Evolutionary conservation across 495 filamentous ascomycete genomes (phyloP), one percentile per base, ranked within the genome.

Genomic region (Penicillium paradoxum): DNA sequence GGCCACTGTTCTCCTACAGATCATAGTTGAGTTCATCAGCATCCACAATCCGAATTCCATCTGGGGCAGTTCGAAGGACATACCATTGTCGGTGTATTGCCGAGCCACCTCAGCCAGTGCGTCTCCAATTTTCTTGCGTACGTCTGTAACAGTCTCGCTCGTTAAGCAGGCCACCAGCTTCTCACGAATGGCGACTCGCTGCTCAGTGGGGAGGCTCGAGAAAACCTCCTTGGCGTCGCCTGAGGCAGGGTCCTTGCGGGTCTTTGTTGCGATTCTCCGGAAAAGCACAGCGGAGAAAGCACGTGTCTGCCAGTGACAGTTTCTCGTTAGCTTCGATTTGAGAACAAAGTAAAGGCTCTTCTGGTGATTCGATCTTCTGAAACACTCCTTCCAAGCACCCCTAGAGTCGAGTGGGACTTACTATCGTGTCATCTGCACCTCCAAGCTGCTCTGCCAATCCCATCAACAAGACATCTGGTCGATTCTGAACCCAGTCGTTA

Each of bases 51-150:
- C 13, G 37, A 30, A 54, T 47, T 24, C 13, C 18, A 10, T 43
- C 36, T 30, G 53, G 25, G 37, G 47, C 36, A 41, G 22, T 57
- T 43, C 47, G 74, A 44, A 22, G 54, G 49, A 61, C 87, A 69
- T 78, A 95, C 90, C 85, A 56, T 85, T 88, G 62, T 97, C 95
- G 45, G 87, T 87, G 69, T 97, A 95, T 67, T 97, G 90, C 62
- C 95, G 84, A 29, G 91, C 95, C 39, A 97, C 75, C 66, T 99
- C 95, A 6, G 95, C 95, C 54, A 97, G 86, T 2, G 93, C 90
- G 70, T 99, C 95, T 49, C 90, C 91, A 65, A 97, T 88, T 72
- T 97, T 99, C 68, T 95, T 95, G 64, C 95, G 79, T 32, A 95
- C 87, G 14, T 82, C 70, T 39, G 80, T 75, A 18, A 85, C 77